Base-by-base conservation (phyloP, 768 basidiomycete species). In the Leccinellum rugosiceps region DNA sequence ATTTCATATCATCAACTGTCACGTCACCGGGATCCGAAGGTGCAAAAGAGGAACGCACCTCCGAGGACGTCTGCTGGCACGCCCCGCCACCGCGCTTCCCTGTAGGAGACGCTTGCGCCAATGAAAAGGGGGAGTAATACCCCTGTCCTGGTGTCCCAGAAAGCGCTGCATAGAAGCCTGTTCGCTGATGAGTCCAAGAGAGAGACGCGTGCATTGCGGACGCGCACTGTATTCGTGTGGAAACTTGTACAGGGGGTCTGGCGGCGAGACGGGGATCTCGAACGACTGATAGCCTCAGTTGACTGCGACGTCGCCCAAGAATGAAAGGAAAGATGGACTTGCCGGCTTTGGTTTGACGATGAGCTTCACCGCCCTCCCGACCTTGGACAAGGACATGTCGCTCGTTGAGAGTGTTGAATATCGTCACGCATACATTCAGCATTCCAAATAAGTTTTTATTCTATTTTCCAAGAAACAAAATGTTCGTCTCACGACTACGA, bases 401-500 rank as follows among this genome's bases (percentile, higher is more conserved):
- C 5, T 9, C 41, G 41, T 43, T 23, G n/a, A 19, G 21, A 44
- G 43, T 23, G 21, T 44, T 14, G 43, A 44, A 11, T 11, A 13
- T 34, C 11, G 34, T 1, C 41, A 21, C 11, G 19, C 47, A 48
- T 48, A 34, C 46, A 57, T 34, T 26, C 41, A 45, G 17, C 11
- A 63, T 66, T 57, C 61, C 58, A 63, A 63, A 44, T 11, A 21
- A 41, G 17, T 6, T 44, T 19, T 6, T 23, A 44, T 44, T 19
- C 63, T 57, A 63, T 23, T 11, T 68, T 57, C 63, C 55, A 63
- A 63, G 8, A 5, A 6, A 7, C 11, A 25, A 54, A 44, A 76
- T 86, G 83, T 86, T 47, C 79, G 83, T 81, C 81, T 71, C 84
- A 80, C 76, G 85, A 87, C 85, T 87, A 86, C 80, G 83, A 83